Evolutionary conservation across 495 filamentous ascomycete genomes (phyloP).

Genomic region (Podospora anserina): DNA sequence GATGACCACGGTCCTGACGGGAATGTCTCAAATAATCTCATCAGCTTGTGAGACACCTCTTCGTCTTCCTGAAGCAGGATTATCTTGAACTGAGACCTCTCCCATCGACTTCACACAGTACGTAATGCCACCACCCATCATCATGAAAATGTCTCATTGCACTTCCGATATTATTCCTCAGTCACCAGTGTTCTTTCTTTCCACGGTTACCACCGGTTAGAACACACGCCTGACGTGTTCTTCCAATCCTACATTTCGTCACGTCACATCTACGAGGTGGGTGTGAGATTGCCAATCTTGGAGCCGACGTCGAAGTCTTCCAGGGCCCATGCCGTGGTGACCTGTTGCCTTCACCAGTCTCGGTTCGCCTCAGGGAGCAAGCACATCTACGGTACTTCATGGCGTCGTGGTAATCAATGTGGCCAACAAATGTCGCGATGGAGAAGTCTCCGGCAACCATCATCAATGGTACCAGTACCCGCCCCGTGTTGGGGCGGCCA

Average conservation of each 20-base stretch:
- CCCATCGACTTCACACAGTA: neutral
- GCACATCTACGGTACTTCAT: neutral
- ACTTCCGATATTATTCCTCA: neutral
- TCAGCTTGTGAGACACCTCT: neutral
- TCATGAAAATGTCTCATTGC: neutral
- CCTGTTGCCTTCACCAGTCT: neutral
- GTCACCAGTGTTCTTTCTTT: neutral
- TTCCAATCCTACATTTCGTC: constrained; percentile 8
- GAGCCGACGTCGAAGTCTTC: neutral
- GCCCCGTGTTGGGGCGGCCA: neutral
- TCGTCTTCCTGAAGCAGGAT: neutral
- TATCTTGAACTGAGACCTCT: neutral
- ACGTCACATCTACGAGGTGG: neutral
- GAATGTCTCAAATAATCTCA: neutral
- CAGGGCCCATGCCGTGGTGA: neutral
- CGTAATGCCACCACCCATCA: neutral
- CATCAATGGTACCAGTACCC: constrained; percentile 7
- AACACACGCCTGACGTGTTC: neutral
- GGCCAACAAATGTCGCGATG: neutral
- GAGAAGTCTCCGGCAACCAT: neutral
- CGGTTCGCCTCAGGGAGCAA: neutral
- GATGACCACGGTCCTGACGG: too few relatives aligned
- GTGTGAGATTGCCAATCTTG: constrained; percentile 1
- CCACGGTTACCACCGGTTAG: neutral
- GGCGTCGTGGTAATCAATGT: neutral